Evolutionary conservation across 1,284 basidiomycete species (phyloP), one percentile per base, ranked within the genome.

Genomic region (Austroboletus novae-zelandiae): DNA sequence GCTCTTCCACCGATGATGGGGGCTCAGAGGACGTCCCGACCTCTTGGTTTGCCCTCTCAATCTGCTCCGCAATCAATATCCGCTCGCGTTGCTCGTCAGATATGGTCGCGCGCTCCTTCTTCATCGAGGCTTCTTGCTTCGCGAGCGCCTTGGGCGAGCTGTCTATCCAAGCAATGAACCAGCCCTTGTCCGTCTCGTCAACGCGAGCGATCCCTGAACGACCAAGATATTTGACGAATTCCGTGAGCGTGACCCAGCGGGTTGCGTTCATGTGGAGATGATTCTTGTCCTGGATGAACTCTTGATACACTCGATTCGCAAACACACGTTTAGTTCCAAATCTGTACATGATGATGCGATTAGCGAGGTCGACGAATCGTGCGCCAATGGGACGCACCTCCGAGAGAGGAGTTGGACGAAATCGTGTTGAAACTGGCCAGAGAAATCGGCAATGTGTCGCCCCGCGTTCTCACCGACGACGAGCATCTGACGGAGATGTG

Each of bases 181-280:
- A 94, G 4, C 95, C 96, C 73, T 98, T 94, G 72, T 98, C 96
- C 44, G 93, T 97, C 73, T 99, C 96, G 66, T 99, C 96, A 20
- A 98, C 97, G 57, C 90, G 82, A 4, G 88, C 91, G 43, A 98
- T 78, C 34, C 97, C 96, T 8, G 81, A 78, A 41, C 94, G 80
- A 3, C 97, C 95, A 29, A 99, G 79, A 62, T 95, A 84, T 70
- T 96, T 94, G 62, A 85, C 78, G 61, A 99, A 99, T 64, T 97
- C 96, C 11, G 91, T 91, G 53, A 99, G 79, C 10, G 96, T 97
- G 23, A 97, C 91, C 95, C 97, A 99, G 54, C 92, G 84, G 10
- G 97, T 99, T 6, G 95, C 78, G 71, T 99, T 99, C 97, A 99
- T 99, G 74, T 99, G 97, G 23, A 95, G 76, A 70, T 99, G 97